Percentiles rank a stretch among this genome's conserved stretches.
Conservation (phyloP, 2,329 filamentous ascomycete species). For the Claviceps africana region DNA sequence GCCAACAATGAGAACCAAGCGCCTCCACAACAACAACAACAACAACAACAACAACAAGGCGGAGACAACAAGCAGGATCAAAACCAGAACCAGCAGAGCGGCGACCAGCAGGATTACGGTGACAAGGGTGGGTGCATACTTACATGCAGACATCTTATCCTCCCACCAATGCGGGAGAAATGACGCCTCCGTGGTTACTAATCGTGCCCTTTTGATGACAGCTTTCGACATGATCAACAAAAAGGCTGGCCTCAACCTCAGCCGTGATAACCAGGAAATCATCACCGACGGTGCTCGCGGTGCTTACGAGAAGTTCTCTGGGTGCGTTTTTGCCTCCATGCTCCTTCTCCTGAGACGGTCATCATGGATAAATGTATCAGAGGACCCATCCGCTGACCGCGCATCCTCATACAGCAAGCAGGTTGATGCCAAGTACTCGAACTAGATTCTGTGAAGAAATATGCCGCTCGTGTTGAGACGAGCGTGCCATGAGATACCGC, state of each 20-base stretch:
- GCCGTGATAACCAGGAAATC: conserved; percentile 22
- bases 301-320: conserved; percentile 22
- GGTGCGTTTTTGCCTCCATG: conserved; percentile 13
- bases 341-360: neutral
- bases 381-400: neutral
- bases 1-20: neutral
- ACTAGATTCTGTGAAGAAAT: conserved; percentile 13
- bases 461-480: neutral
- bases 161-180: too few species aligned
- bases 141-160: neutral
- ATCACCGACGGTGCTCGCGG: conserved; percentile 21
- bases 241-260: conserved; percentile 22
- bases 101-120: conserved; percentile 17
- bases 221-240: conserved; percentile 17
- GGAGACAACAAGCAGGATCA: neutral
- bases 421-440: conserved; percentile 20
- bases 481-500: neutral
- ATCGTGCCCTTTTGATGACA: conserved; percentile 5
- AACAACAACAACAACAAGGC: conserved; percentile 9
- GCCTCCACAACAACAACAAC: conserved; percentile 8
- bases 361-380: neutral
- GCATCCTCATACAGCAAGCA: conserved; percentile 9
- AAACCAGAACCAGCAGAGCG: conserved; percentile 7
- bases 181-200: neutral
- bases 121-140: conserved; percentile 21